Conservation (phyloP, 805 yeast genomes). For the Candida anglica region DNA sequence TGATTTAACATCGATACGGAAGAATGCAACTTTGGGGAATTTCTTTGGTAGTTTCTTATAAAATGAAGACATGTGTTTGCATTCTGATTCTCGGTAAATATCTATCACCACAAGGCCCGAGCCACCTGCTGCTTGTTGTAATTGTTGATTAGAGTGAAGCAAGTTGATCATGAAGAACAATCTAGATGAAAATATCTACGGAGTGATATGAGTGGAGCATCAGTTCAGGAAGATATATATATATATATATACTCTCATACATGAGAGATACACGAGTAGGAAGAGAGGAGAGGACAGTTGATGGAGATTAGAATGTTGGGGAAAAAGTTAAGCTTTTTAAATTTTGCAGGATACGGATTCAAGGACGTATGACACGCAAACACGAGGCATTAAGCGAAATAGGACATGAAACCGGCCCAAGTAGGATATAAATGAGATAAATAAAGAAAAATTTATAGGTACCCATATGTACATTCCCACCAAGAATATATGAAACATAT, state of each 20-base stretch:
- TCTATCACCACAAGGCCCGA: conserved; percentile 3
- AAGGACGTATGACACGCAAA: no score
- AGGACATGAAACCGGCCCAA: no score
- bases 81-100: conserved; percentile 1
- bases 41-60: conserved; percentile 1
- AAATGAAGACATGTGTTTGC: conserved; percentile 1
- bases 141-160: conserved; percentile 1
- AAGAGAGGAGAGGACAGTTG: no score
- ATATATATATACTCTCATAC: neutral
- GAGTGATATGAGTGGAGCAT: neutral
- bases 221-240: neutral
- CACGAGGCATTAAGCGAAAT: no score
- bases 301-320: no score
- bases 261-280: conserved; percentile 2
- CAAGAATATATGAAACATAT: conserved; percentile 3
- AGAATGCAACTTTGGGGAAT: conserved; percentile 1
- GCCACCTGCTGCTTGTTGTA: conserved; percentile 1
- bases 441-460: no score
- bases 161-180: conserved; percentile 7
- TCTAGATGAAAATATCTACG: neutral
- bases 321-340: no score
- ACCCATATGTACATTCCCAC: no score
- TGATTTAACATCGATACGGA: conserved; percentile 1
- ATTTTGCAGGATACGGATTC: no score
- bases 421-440: no score